Percentiles rank a stretch among this genome's conserved stretches.
Conservation (phyloP, 2,329 filamentous ascomycete species). For the Phialophora tarda region DNA sequence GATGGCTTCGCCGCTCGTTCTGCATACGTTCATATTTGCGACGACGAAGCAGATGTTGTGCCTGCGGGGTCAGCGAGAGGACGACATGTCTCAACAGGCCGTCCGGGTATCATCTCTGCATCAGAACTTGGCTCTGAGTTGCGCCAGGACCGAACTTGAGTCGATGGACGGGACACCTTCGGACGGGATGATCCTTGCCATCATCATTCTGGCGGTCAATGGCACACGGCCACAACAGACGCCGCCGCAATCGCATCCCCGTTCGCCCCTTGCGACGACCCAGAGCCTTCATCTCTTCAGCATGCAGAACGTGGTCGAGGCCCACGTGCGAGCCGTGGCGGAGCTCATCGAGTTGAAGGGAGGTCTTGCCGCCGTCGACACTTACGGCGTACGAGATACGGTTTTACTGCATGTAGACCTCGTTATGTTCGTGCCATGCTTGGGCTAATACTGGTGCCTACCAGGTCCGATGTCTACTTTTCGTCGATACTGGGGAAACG, state of each 20-base stretch:
- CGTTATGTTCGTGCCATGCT: neutral
- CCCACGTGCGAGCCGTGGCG: conserved; percentile 5
- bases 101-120: conserved; percentile 3
- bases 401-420: conserved; percentile 5
- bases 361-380: conserved; percentile 6
- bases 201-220: conserved; percentile 14
- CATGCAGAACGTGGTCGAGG: conserved; percentile 14
- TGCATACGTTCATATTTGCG: conserved; percentile 21
- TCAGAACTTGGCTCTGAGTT: conserved; percentile 2
- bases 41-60: conserved; percentile 18
- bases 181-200: conserved; percentile 10
- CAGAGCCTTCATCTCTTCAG: conserved; percentile 17
- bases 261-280: conserved; percentile 6
- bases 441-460: neutral
- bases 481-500: conserved; percentile 12
- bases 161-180: conserved; percentile 3
- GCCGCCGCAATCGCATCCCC: conserved; percentile 6
- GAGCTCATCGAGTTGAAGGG: conserved; percentile 14
- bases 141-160: neutral
- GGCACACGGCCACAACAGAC: conserved; percentile 6
- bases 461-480: conserved; percentile 11
- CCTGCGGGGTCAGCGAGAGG: conserved; percentile 9
- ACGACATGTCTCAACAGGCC: conserved; percentile 16
- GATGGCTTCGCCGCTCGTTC: conserved; percentile 16
- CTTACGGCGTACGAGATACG: conserved; percentile 16